Evolutionary conservation across 2,329 filamentous ascomycete species (phyloP), one percentile per base, ranked within the genome.

Genomic region (Diaporthe citriasiana): DNA sequence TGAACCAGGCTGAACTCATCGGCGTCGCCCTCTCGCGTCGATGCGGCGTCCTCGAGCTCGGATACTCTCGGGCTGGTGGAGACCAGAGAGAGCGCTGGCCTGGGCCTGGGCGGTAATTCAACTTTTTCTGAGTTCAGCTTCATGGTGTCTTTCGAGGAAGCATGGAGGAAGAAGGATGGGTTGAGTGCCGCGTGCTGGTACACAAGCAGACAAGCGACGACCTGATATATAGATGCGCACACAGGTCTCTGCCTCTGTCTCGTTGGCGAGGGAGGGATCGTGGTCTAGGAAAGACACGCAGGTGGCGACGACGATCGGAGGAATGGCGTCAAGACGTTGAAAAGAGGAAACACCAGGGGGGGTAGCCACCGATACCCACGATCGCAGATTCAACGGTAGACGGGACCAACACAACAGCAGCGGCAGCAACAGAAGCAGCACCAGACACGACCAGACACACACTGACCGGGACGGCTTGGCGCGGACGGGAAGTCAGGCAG

Each of bases 231-330:
- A 42, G 45, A 51, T 63, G 51, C 22, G 9, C 63, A 53, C 47
- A 30, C 57, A 22, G 33, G 47, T 19, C 33, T 68, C 45, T 53
- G 30, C 15, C n/a, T 27, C 63, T 30, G 63, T 68, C n/a, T 53
- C 47, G 63, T 68, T 51, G 63, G 53, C 66, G 72, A 72, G 72
- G 69, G 56, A 75, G 72, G 69, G 68, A 72, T 60, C 65, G 33
- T 68, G 60, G 40, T 33, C 45, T 25, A 33, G 55, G 55, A 72
- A 33, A 74, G 74, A 75, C 68, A 75, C 72, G 38, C 45, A 56
- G 47, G 71, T 65, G 68, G 60, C 70, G 40, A 75, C 60, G 60
- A 74, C 42, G 74, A 72, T 71, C 72, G 45, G 55, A 73, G 60
- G 74, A 53, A 73, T 70, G 50, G 38, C 33, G 63, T 63, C 47